phyloP scores from a whole-genome alignment of 106 monocot genomes.

The Acanthochlamys bracteata region DNA sequence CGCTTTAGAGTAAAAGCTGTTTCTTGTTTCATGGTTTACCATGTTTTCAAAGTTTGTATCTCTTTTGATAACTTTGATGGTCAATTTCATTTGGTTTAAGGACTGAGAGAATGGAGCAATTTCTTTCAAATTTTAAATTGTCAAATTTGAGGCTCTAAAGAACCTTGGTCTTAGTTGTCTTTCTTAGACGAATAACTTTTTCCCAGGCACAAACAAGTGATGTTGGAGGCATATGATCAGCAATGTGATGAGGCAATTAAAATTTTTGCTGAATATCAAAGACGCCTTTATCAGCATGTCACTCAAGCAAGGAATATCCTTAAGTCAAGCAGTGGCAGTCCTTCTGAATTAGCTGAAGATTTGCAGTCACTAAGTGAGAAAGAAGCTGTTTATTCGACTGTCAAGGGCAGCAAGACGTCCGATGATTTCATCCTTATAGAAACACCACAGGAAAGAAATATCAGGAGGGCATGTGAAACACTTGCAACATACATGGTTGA shows the following conservation, averaged over 20 bases:
- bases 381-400: slow-evolving; percentile 71
- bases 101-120: too few relatives aligned
- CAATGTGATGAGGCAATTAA: slow-evolving; percentile 93
- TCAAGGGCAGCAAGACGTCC: slow-evolving; percentile 69
- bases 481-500: slow-evolving; percentile 65
- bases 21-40: too few relatives aligned
- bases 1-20: too few relatives aligned
- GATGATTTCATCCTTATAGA: slow-evolving; percentile 75
- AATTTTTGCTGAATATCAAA: slow-evolving; percentile 95
- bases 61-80: too few relatives aligned
- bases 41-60: too few relatives aligned
- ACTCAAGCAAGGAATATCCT: slow-evolving; percentile 74
- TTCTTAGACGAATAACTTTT: too few relatives aligned
- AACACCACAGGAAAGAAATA: slow-evolving; percentile 60
- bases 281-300: slow-evolving; percentile 87
- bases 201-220: slow-evolving; percentile 80
- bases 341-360: slow-evolving; percentile 33
- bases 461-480: slow-evolving; percentile 80
- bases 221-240: slow-evolving; percentile 88
- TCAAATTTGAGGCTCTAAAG: too few relatives aligned
- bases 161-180: too few relatives aligned
- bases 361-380: slow-evolving; percentile 32
- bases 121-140: too few relatives aligned
- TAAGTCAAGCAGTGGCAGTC: slow-evolving; percentile 23
- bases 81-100: too few relatives aligned